phyloP scores from a whole-genome alignment of 139 green algal species.

The Chlorella vulgaris region DNA sequence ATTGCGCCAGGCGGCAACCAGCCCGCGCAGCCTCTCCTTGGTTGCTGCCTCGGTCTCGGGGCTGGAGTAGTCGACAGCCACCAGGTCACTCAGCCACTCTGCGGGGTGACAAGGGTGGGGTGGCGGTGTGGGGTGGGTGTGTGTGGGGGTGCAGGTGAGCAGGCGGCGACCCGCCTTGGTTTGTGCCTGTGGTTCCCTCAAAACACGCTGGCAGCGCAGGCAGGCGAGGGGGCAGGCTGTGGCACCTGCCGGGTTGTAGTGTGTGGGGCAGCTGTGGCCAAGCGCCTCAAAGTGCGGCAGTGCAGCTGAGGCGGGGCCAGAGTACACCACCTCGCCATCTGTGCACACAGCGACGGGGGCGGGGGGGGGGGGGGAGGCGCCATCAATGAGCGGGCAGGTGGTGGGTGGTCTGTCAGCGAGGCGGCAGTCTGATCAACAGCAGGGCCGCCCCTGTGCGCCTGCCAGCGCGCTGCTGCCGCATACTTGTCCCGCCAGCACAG shows the following conservation, averaged over 20 bases:
- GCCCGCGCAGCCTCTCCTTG: conserved; percentile 47
- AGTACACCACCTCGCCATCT: conserved; percentile 67
- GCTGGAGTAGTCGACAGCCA: conserved; percentile 77
- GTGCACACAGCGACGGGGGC: not conserved
- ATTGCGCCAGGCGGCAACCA: not conserved
- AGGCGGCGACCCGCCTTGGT: no score
- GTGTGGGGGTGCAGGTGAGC: not conserved
- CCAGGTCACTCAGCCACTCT: conserved; percentile 92
- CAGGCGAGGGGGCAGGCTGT: not conserved
- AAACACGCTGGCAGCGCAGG: not conserved
- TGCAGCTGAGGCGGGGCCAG: conserved; percentile 46
- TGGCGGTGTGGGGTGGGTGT: not conserved
- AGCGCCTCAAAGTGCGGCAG: conserved; percentile 76
- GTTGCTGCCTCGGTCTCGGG: conserved; percentile 57
- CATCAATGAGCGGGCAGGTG: not conserved
- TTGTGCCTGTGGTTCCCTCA: no score
- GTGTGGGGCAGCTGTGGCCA: conserved; percentile 75
- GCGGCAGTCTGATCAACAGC: no score
- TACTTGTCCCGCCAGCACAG: not conserved
- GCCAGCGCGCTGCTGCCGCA: no score
- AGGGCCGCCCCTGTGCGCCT: no score
- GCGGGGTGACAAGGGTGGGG: not conserved
- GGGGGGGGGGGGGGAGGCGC: not conserved
- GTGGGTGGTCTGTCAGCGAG: not conserved
- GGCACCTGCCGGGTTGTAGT: conserved; percentile 76